Evolutionary conservation across 768 basidiomycete genomes (phyloP), one percentile per base, ranked within the genome.

Genomic region (Amanita jacksonii): DNA sequence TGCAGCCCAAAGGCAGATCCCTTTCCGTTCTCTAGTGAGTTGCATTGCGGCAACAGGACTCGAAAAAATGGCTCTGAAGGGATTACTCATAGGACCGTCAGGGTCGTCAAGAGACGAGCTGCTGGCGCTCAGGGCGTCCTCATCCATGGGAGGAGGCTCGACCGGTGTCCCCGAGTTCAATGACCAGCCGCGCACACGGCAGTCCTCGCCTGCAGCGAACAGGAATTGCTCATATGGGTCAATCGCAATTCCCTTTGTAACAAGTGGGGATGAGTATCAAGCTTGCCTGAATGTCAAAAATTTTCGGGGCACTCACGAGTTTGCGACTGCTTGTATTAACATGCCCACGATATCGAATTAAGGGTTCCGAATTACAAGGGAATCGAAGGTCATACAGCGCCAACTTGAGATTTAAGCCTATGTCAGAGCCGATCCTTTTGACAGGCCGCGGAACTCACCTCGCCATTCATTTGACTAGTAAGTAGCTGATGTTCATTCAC

Each of bases 171-270:
- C 84, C 6, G 70, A 73, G 12, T 59, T 66, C 7, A 87, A 57
- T 8, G 81, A 82, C 85, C 85, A 88, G 2, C 70, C 72, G 18
- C 81, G 75, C 46, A 87, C 70, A 24, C 67, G 68, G 33, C 61
- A 50, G 57, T 89, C 85, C 49, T 77, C 71, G 8, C 84, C 84
- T 0, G 80, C 80, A 7, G 79, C 79, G 47, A 84, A 84, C 13
- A 89, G 54, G 39, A 80, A 72, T 22, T 74, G 64, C 38, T 79
- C 67, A 6, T 57, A 48, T 0, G 76, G 72, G 50, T 85, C 82
- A 13, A 76, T 53, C 1, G 73, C 63, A 5, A 85, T 65, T 4
- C 83, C 83, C 85, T 87, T n/a, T n/a, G n/a, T n/a, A n/a, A n/a
- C n/a, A n/a, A n/a, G n/a, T n/a, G n/a, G n/a, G n/a, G n/a, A n/a